Conservation (phyloP, 345 rosid genomes). For the Triadica sebifera region DNA sequence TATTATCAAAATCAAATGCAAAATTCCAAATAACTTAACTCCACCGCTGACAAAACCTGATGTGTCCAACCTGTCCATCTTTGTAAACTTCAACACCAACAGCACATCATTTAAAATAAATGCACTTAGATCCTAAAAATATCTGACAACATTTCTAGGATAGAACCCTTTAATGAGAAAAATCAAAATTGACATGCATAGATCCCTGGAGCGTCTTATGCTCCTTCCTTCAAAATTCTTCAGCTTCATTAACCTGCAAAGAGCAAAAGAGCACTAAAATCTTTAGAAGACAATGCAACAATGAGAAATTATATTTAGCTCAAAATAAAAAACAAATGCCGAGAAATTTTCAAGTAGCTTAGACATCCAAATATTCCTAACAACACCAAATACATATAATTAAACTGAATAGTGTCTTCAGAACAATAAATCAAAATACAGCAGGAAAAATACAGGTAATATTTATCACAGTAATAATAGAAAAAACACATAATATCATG, state of each 20-base stretch:
- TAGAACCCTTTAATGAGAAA: slow-evolving; percentile 47
- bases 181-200: slow-evolving; percentile 25
- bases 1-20: slow-evolving; percentile 24
- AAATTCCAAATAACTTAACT: slow-evolving; percentile 27
- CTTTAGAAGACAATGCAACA: not conserved
- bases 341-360: not conserved
- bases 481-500: no score
- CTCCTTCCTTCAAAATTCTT: slow-evolving; percentile 34
- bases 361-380: not conserved
- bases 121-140: slow-evolving; percentile 15
- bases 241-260: slow-evolving; percentile 48
- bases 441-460: not conserved
- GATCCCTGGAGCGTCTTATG: slow-evolving; percentile 42
- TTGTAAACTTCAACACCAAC: slow-evolving; percentile 13
- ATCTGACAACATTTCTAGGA: slow-evolving; percentile 57
- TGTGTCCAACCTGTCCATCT: slow-evolving; percentile 86
- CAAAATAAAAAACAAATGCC: not conserved
- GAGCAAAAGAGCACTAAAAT: not conserved
- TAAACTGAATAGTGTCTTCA: not conserved
- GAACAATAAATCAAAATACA: not conserved
- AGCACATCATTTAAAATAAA: slow-evolving; percentile 12
- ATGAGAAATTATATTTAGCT: not conserved
- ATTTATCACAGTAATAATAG: not conserved
- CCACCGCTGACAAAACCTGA: slow-evolving; percentile 95
- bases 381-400: not conserved